Evolutionary conservation across 2,329 filamentous ascomycete species (phyloP).

Genomic region (Aspergillus candidus): DNA sequence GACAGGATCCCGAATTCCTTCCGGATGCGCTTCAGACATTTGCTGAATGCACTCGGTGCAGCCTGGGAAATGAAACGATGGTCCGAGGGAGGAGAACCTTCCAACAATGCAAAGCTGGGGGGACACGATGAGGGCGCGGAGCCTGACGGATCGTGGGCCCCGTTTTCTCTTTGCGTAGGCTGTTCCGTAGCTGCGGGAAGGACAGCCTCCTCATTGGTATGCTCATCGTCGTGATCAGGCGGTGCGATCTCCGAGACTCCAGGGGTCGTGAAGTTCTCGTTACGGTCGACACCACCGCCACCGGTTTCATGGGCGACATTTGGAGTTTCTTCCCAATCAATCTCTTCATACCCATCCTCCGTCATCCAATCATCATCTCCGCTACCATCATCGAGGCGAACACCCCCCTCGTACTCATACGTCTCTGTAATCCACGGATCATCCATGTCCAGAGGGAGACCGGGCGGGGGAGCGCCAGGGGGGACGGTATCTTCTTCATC

Average conservation of each 20-base stretch:
- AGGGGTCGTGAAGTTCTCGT: background rate
- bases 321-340: conserved; percentile 5
- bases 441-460: background rate
- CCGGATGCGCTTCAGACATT: conserved; percentile 43
- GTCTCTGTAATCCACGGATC: conserved; percentile 19
- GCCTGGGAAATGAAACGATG: conserved; percentile 36
- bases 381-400: conserved; percentile 37
- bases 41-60: conserved; percentile 19
- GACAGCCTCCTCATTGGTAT: conserved; percentile 2
- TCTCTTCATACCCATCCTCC: conserved; percentile 33
- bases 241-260: conserved; percentile 7
- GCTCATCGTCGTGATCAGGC: conserved; percentile 6
- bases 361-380: conserved; percentile 39
- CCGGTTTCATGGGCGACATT: background rate
- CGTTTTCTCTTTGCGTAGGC: background rate
- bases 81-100: conserved; percentile 37
- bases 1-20: conserved; percentile 56
- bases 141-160: conserved; percentile 1
- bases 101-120: conserved; percentile 35
- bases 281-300: background rate
- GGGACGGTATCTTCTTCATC: conserved; percentile 20
- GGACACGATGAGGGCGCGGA: conserved; percentile 15
- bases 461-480: background rate
- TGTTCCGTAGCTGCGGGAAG: background rate
- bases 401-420: conserved; percentile 25